Conservation (phyloP, 1,284 basidiomycete genomes). For the Cystobasidium pallidum region DNA sequence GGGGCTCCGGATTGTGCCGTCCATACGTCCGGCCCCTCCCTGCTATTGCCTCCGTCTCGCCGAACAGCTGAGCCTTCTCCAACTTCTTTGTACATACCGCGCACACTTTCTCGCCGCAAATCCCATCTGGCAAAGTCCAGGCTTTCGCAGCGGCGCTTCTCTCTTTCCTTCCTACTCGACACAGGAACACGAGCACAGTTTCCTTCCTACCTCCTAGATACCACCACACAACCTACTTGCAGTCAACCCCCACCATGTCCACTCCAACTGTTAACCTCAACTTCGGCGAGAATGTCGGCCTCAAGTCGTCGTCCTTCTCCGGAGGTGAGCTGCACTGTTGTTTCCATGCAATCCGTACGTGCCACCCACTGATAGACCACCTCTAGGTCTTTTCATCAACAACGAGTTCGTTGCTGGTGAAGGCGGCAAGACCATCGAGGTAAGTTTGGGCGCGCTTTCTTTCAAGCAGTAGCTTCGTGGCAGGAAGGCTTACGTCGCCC, state of each 20-base stretch:
- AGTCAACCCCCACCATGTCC: slow-evolving; percentile 47
- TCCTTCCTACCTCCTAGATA: neutral
- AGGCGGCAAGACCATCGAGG: slow-evolving; percentile 71
- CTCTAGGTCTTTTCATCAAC: slow-evolving; percentile 77
- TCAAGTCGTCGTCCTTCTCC: slow-evolving; percentile 37
- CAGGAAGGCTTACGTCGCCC: neutral
- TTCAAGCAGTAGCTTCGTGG: no score
- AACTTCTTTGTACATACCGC: neutral
- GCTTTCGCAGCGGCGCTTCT: neutral
- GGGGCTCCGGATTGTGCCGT: neutral
- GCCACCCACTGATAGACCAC: no score
- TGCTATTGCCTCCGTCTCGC: neutral
- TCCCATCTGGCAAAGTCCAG: neutral
- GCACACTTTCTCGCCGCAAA: neutral
- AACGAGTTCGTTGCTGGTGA: slow-evolving; percentile 75
- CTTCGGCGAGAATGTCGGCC: slow-evolving; percentile 53
- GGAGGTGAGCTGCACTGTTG: slow-evolving; percentile 37
- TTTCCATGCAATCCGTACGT: no score
- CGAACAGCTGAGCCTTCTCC: neutral
- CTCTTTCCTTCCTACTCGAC: neutral
- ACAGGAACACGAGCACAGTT: neutral
- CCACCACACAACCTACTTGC: neutral
- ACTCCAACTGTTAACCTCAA: slow-evolving; percentile 53
- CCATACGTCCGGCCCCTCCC: neutral
- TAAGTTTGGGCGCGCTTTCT: slow-evolving; percentile 53